Evolutionary conservation across 352 stramenopile genomes (phyloP).

Genomic region (Phytophthora constricta): DNA sequence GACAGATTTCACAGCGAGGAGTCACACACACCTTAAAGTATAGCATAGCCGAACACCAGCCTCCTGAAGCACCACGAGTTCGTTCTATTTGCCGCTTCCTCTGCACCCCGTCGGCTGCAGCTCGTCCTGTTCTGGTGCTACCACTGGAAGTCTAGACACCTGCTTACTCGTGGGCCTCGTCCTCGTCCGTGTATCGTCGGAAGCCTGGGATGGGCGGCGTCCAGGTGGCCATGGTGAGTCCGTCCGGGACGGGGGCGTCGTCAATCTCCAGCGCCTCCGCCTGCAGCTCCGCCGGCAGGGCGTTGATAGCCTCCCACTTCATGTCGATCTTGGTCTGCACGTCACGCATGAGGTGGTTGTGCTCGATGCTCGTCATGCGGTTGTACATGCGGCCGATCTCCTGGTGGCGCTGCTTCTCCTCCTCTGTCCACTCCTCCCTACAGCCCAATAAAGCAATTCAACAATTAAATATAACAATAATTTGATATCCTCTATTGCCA

Average conservation of each 20-base stretch:
- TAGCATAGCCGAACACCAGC: constrained; percentile 24
- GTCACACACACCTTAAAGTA: constrained; percentile 2
- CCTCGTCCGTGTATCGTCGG: constrained; percentile 81
- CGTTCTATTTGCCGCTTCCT: constrained; percentile 34
- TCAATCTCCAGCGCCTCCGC: constrained; percentile 81
- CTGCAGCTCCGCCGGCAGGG: constrained; percentile 81
- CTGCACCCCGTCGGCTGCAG: constrained; percentile 21
- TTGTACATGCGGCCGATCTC: constrained; percentile 88
- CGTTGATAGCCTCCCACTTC: constrained; percentile 91
- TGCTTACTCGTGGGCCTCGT: constrained; percentile 32
- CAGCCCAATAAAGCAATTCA: not conserved
- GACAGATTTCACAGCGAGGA: constrained; percentile 7
- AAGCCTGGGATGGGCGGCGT: constrained; percentile 90
- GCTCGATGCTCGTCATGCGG: constrained; percentile 75
- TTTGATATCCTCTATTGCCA: not conserved
- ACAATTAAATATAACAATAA: constrained; percentile 5
- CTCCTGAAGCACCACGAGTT: constrained; percentile 23
- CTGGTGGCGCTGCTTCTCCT: constrained; percentile 78
- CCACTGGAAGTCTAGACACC: constrained; percentile 25
- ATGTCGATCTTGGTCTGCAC: constrained; percentile 93
- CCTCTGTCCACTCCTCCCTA: constrained; percentile 81
- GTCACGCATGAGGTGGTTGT: constrained; percentile 91
- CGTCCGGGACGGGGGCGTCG: constrained; percentile 61
- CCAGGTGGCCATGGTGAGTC: constrained; percentile 82
- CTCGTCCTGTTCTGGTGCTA: constrained; percentile 15